Percentiles rank a stretch among this genome's conserved stretches.
Evolutionary conservation across 1,284 basidiomycete species (phyloP).

Genomic region (Fomitopsis schrenkii): DNA sequence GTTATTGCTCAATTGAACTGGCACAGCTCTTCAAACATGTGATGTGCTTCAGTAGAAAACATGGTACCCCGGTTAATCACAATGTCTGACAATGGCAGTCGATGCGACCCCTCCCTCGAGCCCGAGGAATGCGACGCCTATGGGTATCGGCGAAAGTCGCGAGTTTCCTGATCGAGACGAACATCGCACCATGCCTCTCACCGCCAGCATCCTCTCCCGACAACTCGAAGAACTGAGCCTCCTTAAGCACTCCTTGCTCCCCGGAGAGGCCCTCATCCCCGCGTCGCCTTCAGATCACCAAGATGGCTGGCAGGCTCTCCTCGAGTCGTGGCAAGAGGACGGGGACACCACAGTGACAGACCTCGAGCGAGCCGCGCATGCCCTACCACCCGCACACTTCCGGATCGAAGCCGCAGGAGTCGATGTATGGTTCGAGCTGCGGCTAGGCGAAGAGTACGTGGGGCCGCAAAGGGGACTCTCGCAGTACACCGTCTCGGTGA

Average conservation of each 20-base stretch:
- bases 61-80: too few species aligned
- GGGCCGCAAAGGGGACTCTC: not conserved
- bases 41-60: too few species aligned
- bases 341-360: not conserved
- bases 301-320: slow-evolving; percentile 33
- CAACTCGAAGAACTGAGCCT: slow-evolving; percentile 50
- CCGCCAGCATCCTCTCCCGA: slow-evolving; percentile 1
- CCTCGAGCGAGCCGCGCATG: slow-evolving; percentile 1
- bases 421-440: slow-evolving; percentile 40
- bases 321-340: slow-evolving; percentile 25
- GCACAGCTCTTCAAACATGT: too few species aligned
- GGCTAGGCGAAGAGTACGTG: slow-evolving; percentile 22
- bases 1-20: too few species aligned
- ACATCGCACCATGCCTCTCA: slow-evolving; percentile 1
- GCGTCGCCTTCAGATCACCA: slow-evolving; percentile 29
- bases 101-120: too few species aligned
- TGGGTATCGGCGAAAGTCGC: too few species aligned
- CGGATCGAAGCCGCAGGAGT: slow-evolving; percentile 31
- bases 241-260: slow-evolving; percentile 55
- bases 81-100: too few species aligned
- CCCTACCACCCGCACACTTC: slow-evolving; percentile 30
- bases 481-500: slow-evolving; percentile 33
- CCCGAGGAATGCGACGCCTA: too few species aligned
- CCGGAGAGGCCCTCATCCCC: slow-evolving; percentile 48
- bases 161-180: too few species aligned